A percentile compares a stretch with the other conserved stretches of the same genome.
Evolutionary conservation across 345 rosid genomes (phyloP).

Genomic region (Zanthoxylum bungeanum): DNA sequence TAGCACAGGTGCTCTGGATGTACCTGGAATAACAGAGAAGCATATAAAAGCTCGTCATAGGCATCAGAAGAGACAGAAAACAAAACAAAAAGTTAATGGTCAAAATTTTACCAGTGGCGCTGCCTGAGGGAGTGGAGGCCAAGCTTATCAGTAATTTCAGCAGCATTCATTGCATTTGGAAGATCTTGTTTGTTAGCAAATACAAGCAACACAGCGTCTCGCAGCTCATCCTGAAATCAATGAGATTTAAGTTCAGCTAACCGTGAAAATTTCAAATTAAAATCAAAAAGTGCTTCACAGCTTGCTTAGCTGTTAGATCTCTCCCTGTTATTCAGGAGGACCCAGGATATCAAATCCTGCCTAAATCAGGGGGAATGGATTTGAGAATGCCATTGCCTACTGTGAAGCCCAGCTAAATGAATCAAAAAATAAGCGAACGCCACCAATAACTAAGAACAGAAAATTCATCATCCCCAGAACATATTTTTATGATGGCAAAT

Average conservation of each 20-base stretch:
- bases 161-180: constrained; percentile 95
- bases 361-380: neutral
- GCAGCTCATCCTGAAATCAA: constrained; percentile 68
- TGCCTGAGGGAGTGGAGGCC: constrained; percentile 66
- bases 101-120: constrained; percentile 54
- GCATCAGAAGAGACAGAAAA: neutral
- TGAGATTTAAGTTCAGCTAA: constrained; percentile 6
- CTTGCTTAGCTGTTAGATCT: neutral
- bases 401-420: too few species aligned
- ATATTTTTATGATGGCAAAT: neutral
- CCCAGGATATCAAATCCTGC: neutral
- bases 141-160: constrained; percentile 79
- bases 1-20: constrained; percentile 94
- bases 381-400: too few species aligned
- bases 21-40: constrained; percentile 49
- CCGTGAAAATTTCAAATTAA: neutral
- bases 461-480: neutral
- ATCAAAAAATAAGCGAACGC: neutral
- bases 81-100: neutral
- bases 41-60: neutral
- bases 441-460: neutral
- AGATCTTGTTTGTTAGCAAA: constrained; percentile 94
- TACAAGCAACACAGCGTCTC: constrained; percentile 86
- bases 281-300: neutral
- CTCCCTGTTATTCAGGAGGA: neutral